These are phyloP conservation scores for Calonectria hongkongensis DNA, from an alignment of 2,329 filamentous ascomycete genomes.

Conservation along the genomic window DNA sequence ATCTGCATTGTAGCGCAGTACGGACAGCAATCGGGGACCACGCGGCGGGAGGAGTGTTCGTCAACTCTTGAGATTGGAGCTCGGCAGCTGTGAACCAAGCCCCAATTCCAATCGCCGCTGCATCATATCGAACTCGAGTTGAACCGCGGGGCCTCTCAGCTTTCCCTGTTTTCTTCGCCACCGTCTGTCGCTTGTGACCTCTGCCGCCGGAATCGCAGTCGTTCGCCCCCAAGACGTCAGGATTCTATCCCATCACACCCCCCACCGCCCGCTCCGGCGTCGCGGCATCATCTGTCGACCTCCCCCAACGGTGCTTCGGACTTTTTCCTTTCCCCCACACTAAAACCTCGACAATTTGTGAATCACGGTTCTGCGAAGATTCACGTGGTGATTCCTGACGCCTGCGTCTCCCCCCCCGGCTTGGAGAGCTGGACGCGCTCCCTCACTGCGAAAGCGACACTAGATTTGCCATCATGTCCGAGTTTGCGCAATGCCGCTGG, in stretches of 20 bases:
- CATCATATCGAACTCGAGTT: constrained; percentile 21
- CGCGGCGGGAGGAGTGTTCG: constrained; percentile 1
- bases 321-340: constrained; percentile 6
- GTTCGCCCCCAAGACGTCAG: constrained; percentile 43
- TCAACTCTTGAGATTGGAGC: constrained; percentile 21
- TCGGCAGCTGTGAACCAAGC: constrained; percentile 20
- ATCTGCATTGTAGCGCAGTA: constrained; percentile 1
- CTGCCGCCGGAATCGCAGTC: constrained; percentile 39
- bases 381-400: constrained; percentile 37
- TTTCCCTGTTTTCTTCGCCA: constrained; percentile 21
- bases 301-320: constrained; percentile 35
- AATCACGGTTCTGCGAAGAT: constrained; percentile 36
- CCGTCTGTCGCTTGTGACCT: constrained; percentile 14
- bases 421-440: constrained; percentile 46
- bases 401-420: constrained; percentile 35
- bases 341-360: constrained; percentile 28
- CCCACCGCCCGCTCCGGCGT: constrained; percentile 46
- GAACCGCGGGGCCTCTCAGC: constrained; percentile 11
- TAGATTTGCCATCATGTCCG: constrained; percentile 59
- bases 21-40: constrained; percentile 15
- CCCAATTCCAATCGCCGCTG: constrained; percentile 25
- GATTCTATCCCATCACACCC: constrained; percentile 45
- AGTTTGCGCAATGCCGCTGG: constrained; percentile 72
- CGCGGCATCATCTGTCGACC: constrained; percentile 43
- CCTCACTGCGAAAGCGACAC: constrained; percentile 35